Percentiles rank a stretch among this genome's conserved stretches.
phyloP scores from a whole-genome alignment of 1,139 yeast species.

The Saccharomyces hybrid region DNA sequence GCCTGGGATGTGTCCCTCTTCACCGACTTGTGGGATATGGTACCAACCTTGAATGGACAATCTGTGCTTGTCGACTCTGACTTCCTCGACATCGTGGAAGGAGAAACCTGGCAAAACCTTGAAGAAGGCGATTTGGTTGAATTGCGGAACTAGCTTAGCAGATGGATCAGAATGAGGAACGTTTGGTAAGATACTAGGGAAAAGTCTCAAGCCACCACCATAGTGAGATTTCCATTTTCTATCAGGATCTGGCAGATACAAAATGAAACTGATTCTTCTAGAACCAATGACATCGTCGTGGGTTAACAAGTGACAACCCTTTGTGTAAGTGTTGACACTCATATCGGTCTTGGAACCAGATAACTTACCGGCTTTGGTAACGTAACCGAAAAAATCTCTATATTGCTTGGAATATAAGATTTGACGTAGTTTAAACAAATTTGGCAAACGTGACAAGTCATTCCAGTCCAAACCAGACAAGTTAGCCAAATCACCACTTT shows the following conservation, averaged over 20 bases:
- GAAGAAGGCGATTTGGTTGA: constrained; percentile 93
- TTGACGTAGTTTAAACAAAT: constrained; percentile 66
- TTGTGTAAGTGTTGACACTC: constrained; percentile 83
- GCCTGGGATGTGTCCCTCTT: constrained; percentile 72
- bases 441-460: constrained; percentile 67
- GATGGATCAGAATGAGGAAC: constrained; percentile 78
- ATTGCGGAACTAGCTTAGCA: constrained; percentile 74
- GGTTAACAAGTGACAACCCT: constrained; percentile 90
- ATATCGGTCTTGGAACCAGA: constrained; percentile 88
- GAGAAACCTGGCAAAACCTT: constrained; percentile 93
- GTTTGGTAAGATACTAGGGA: constrained; percentile 80
- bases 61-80: constrained; percentile 80
- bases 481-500: constrained; percentile 93
- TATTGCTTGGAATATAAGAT: constrained; percentile 84
- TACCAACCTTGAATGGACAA: constrained; percentile 97
- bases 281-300: constrained; percentile 98
- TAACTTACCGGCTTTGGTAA: constrained; percentile 83
- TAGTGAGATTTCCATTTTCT: constrained; percentile 76
- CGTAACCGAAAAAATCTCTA: constrained; percentile 69
- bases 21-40: constrained; percentile 92
- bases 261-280: constrained; percentile 82
- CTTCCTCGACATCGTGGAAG: constrained; percentile 98
- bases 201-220: constrained; percentile 88
- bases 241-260: constrained; percentile 90
- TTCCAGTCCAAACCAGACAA: constrained; percentile 75